These are phyloP conservation scores for Malus hybrid DNA, from an alignment of 331 rosid species.

Conservation along the genomic window DNA sequence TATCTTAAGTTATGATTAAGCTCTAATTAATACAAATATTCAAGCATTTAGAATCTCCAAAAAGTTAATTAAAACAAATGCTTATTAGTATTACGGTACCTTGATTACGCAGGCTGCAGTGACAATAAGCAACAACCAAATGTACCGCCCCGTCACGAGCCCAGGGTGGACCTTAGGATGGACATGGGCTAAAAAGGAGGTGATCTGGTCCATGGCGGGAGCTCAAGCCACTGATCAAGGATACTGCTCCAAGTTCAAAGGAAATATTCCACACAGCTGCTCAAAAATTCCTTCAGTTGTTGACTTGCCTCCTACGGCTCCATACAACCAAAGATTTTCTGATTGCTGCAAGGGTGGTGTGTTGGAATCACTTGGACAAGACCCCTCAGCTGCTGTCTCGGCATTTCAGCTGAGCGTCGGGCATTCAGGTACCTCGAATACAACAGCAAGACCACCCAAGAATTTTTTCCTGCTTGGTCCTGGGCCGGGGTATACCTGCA, in stretches of 20 bases:
- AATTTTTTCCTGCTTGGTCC: slow-evolving; percentile 15
- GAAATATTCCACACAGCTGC: slow-evolving; percentile 29
- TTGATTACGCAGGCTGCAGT: slow-evolving; percentile 14
- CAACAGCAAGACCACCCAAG: slow-evolving; percentile 13
- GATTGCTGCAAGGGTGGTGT: slow-evolving; percentile 35
- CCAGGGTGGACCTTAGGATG: slow-evolving; percentile 36
- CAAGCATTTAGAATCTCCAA: no score
- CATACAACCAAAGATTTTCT: slow-evolving; percentile 11
- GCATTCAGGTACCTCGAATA: slow-evolving; percentile 20
- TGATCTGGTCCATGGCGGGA: slow-evolving; percentile 38
- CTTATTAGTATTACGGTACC: no score
- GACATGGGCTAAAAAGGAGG: slow-evolving; percentile 41
- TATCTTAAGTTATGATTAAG: no score
- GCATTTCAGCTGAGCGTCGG: slow-evolving; percentile 27
- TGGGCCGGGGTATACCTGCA: slow-evolving; percentile 18
- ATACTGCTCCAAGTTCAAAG: slow-evolving; percentile 35
- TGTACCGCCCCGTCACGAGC: slow-evolving; percentile 17
- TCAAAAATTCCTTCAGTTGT: slow-evolving; percentile 25
- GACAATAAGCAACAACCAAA: slow-evolving; percentile 26
- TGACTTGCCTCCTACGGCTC: slow-evolving; percentile 30
- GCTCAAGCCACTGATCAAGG: slow-evolving; percentile 40
- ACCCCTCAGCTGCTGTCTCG: slow-evolving; percentile 17
- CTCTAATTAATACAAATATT: no score
- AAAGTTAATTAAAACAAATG: no score
- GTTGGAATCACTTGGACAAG: slow-evolving; percentile 23